These are phyloP conservation scores for Tolypocladium album DNA, from an alignment of 2,329 filamentous ascomycete genomes.

Conservation along the genomic window DNA sequence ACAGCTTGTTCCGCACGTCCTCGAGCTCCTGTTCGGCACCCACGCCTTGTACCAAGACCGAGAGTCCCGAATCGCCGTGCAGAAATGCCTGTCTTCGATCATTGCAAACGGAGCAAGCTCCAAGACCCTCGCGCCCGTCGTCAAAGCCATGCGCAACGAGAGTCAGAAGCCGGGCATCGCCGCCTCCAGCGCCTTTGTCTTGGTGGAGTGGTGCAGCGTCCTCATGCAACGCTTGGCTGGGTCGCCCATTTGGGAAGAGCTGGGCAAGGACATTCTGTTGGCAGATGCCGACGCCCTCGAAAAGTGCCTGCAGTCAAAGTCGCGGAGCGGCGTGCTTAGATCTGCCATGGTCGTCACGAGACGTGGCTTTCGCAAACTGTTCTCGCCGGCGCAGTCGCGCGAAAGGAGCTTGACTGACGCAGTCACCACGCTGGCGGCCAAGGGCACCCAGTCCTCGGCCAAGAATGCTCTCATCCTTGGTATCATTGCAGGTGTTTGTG, in stretches of 20 bases:
- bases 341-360: slow-evolving; percentile 71
- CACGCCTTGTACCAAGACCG: slow-evolving; percentile 83
- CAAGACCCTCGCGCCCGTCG: slow-evolving; percentile 51
- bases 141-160: slow-evolving; percentile 59
- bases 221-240: slow-evolving; percentile 62
- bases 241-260: slow-evolving; percentile 51
- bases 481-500: slow-evolving; percentile 76
- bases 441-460: slow-evolving; percentile 50
- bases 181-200: slow-evolving; percentile 69
- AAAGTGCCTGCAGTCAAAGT: slow-evolving; percentile 57
- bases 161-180: slow-evolving; percentile 69
- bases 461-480: slow-evolving; percentile 73
- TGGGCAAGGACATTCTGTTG: slow-evolving; percentile 54
- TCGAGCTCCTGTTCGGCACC: slow-evolving; percentile 73
- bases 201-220: slow-evolving; percentile 82
- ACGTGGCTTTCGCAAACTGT: slow-evolving; percentile 65
- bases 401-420: slow-evolving; percentile 51
- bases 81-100: slow-evolving; percentile 64
- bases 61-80: slow-evolving; percentile 70
- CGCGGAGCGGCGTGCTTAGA: slow-evolving; percentile 54
- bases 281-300: slow-evolving; percentile 67
- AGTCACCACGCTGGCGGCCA: slow-evolving; percentile 58
- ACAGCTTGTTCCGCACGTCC: slow-evolving; percentile 40
- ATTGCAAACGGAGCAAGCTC: slow-evolving; percentile 44
- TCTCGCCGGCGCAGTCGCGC: slow-evolving; percentile 44